These are phyloP conservation scores for Fraxinus baroniana DNA, from an alignment of 305 asterid species.

Conservation along the genomic window DNA sequence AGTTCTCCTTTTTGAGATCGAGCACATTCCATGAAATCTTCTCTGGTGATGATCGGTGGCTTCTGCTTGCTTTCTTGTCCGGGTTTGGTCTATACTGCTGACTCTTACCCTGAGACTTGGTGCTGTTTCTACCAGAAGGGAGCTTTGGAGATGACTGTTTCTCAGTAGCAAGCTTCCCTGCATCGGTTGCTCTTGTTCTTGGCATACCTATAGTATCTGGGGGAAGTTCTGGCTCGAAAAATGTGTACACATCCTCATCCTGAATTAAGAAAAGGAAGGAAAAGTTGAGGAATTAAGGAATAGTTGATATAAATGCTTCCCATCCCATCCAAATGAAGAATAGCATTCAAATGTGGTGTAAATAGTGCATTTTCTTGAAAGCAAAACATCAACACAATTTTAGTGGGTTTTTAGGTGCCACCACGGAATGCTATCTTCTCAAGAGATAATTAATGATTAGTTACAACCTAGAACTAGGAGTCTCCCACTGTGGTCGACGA, in stretches of 20 bases:
- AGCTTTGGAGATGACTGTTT: slow-evolving; percentile 47
- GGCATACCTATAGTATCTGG: slow-evolving; percentile 45
- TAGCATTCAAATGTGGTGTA: neutral
- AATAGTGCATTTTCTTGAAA: neutral
- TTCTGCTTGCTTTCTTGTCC: slow-evolving; percentile 41
- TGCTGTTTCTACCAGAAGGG: slow-evolving; percentile 40
- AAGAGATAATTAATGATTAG: neutral
- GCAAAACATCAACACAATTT: neutral
- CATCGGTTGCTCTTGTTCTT: slow-evolving; percentile 52
- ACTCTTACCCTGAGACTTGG: slow-evolving; percentile 42
- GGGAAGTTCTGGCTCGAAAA: slow-evolving; percentile 94
- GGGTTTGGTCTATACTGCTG: slow-evolving; percentile 26
- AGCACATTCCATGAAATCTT: slow-evolving; percentile 80
- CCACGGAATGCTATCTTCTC: neutral
- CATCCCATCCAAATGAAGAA: neutral
- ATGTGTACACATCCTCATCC: slow-evolving; percentile 92
- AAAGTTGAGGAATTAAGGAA: neutral
- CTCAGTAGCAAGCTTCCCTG: slow-evolving; percentile 35
- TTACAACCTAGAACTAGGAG: neutral
- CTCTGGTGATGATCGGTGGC: slow-evolving; percentile 49
- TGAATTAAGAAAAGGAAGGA: slow-evolving; percentile 25
- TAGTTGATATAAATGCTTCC: neutral
- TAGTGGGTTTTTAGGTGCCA: neutral
- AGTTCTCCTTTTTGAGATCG: slow-evolving; percentile 88
- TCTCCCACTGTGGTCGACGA: neutral